Evolutionary conservation across 1,284 basidiomycete species (phyloP), one percentile per base, ranked within the genome.

Genomic region (Cerioporus squamosus): DNA sequence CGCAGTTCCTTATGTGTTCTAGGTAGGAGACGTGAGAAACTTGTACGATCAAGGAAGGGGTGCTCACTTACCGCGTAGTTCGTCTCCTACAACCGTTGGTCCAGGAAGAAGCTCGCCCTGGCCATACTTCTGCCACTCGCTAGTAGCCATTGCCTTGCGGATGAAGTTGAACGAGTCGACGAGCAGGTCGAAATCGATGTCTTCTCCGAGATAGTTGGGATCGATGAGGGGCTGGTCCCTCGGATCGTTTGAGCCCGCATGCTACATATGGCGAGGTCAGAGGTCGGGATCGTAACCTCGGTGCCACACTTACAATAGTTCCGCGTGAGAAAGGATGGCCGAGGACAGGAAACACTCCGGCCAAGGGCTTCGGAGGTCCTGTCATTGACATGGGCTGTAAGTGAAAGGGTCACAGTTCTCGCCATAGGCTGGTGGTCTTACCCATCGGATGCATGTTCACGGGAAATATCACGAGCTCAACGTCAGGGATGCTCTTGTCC

Each of bases 91-190:
- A 15, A 40, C 20, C 10, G 56, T 53, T 1, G 57, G 54, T 1
- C 64, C 64, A 5, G 64, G 64, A 12, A 43, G n/a, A 5, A 66
- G 43, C 53, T 66, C 64, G 8, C 23, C 50, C 12, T 45, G 39
- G 7, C 42, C 31, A n/a, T 62, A 24, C 12, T 22, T 47, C 29
- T 51, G 53, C 57, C 61, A 61, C 2, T 58, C 51, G 9, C 17
- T 44, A 8, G 56, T 52, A 2, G 54, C 26, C 17, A 53, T 22
- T 14, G 60, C 48, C 43, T 63, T 63, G 8, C 63, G 50, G 14
- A 74, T 68, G 67, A 75, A 77, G 57, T 79, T 78, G 63, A 77
- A 66, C 8, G 70, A 69, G 55, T 81, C 77, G 31, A 79, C 63
- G 24, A 81, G 66, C 20, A 74, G 67, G 38, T 73, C 61, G 26